Evolutionary conservation across 2,329 filamentous ascomycete genomes (phyloP).

Genomic region (Aureobasidium subglaciale): DNA sequence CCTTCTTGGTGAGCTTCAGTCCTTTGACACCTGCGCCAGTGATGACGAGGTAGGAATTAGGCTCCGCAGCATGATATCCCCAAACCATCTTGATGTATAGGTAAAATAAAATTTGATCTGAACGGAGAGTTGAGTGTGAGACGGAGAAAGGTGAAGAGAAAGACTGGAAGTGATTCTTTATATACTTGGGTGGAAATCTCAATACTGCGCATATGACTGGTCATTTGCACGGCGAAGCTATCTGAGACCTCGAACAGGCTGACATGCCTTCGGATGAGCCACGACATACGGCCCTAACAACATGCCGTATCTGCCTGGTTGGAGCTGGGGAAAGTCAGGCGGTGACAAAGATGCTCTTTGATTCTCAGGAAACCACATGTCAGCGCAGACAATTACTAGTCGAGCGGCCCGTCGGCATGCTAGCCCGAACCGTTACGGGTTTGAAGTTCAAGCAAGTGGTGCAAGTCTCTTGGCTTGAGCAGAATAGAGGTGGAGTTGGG

Average conservation of each 20-base stretch:
- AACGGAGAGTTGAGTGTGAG: background rate
- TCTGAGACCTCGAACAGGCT: background rate
- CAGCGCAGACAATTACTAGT: background rate
- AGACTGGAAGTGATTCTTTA: background rate
- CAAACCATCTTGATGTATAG: background rate
- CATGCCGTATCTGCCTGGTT: background rate
- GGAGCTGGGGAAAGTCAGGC: background rate
- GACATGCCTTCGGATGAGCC: background rate
- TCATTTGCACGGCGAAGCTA: background rate
- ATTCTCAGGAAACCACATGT: background rate
- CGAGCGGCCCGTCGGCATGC: background rate
- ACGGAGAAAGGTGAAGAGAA: background rate
- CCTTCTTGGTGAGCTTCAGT: slow-evolving; percentile 72
- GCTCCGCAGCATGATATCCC: slow-evolving; percentile 51
- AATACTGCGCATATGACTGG: background rate
- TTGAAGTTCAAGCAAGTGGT: background rate
- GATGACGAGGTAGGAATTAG: slow-evolving; percentile 80
- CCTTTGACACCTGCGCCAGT: slow-evolving; percentile 70
- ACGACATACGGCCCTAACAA: background rate
- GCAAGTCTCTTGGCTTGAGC: background rate
- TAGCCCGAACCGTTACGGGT: background rate
- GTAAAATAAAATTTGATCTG: background rate
- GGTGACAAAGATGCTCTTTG: background rate
- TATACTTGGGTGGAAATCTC: background rate
- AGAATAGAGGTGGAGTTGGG: background rate